These are phyloP conservation scores for Fusarium sp. DNA, from an alignment of 2,329 filamentous ascomycete species.

Conservation along the genomic window DNA sequence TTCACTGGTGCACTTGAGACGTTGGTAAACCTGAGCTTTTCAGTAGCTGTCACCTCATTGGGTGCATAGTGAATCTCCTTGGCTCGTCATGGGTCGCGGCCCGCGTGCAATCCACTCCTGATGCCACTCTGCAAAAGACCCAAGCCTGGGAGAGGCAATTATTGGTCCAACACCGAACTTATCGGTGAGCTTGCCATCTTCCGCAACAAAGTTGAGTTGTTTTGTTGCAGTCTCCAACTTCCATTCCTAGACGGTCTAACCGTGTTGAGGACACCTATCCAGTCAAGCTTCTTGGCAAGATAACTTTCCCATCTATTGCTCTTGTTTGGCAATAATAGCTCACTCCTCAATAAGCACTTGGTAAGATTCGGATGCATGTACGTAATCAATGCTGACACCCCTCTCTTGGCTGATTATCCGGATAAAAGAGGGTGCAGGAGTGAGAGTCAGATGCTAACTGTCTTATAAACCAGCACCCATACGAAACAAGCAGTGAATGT, in stretches of 20 bases:
- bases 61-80: too few relatives aligned
- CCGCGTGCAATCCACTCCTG: background rate
- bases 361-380: conserved; percentile 4
- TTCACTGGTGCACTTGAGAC: background rate
- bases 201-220: background rate
- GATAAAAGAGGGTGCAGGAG: background rate
- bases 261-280: too few relatives aligned
- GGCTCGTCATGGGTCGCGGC: background rate
- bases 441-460: background rate
- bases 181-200: background rate
- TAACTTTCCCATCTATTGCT: background rate
- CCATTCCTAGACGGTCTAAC: background rate
- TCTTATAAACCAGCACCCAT: background rate
- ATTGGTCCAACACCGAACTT: background rate
- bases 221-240: background rate
- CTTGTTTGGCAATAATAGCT: background rate
- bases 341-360: background rate
- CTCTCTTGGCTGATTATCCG: background rate
- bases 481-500: background rate
- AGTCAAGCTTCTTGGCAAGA: background rate
- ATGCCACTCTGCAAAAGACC: background rate
- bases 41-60: background rate
- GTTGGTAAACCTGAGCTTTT: background rate
- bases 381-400: background rate
- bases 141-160: background rate